These are phyloP conservation scores for Lachancea fermentati DNA, from an alignment of 805 yeast genomes.

Conservation along the genomic window DNA sequence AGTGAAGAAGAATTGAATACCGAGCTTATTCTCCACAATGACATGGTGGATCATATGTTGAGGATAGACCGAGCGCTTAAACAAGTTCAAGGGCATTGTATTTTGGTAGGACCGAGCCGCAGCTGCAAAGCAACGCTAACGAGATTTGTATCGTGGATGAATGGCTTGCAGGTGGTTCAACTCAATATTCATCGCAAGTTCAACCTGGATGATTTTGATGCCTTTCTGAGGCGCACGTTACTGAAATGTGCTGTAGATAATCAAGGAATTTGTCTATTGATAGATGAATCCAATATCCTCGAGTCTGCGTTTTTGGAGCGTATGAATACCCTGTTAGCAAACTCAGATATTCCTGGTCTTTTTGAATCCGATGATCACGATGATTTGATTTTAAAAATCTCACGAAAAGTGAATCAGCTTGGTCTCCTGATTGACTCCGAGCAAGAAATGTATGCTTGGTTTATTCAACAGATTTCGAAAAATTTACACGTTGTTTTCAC, in stretches of 20 bases:
- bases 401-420: constrained; percentile 49
- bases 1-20: constrained; percentile 72
- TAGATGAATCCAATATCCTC: constrained; percentile 74
- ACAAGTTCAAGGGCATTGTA: constrained; percentile 87
- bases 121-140: constrained; percentile 76
- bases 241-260: constrained; percentile 46
- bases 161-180: constrained; percentile 60
- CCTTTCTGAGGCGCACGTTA: constrained; percentile 50
- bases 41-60: constrained; percentile 65
- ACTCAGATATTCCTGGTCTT: constrained; percentile 87
- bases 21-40: constrained; percentile 58
- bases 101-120: constrained; percentile 75
- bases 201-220: constrained; percentile 60
- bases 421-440: constrained; percentile 62
- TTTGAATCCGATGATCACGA: constrained; percentile 69
- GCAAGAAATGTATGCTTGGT: constrained; percentile 73
- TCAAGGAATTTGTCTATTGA: constrained; percentile 60
- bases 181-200: constrained; percentile 52
- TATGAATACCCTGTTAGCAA: constrained; percentile 90
- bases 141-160: constrained; percentile 87
- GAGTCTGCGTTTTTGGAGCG: constrained; percentile 80
- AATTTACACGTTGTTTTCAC: constrained; percentile 84
- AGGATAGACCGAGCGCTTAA: constrained; percentile 76
- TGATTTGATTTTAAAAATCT: constrained; percentile 47
- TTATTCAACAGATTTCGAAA: constrained; percentile 55